Base-by-base conservation (phyloP, 805 yeast species). In the Ogataea parapolymorpha region DNA sequence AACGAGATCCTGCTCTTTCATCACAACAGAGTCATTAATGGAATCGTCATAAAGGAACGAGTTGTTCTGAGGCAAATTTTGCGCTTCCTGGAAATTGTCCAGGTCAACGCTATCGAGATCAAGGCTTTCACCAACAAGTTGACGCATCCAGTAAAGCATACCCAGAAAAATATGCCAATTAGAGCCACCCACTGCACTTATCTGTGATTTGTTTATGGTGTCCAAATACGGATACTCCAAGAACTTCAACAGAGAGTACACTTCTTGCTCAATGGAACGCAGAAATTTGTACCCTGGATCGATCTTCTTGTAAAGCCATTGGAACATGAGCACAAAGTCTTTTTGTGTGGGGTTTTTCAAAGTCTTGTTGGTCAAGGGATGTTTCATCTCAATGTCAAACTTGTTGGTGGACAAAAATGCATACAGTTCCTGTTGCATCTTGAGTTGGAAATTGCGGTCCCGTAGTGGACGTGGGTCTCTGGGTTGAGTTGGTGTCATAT, bases 101-200 rank as follows among this genome's bases (percentile, higher is more conserved):
- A 62, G 57, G 29, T 67, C 65, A 5, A 59, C 48, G 38, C 46
- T 53, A 39, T 66, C 76, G 35, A 62, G 59, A 29, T 56, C 54
- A 35, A 74, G 42, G 68, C 60, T 37, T 67, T 70, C 47, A 46
- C 56, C 52, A 70, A 80, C 45, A 79, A 68, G 44, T 48, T 78
- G 77, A 4, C 83, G 79, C 32, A 89, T 59, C 96, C 96, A 89
- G 58, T 83, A 80, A 16, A 89, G 65, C 75, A 90, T 77, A 1
- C 93, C 95, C 30, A 89, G 61, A 49, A 87, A 85, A 6, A 75
- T 74, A 10, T 86, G 88, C 96, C 96, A 89, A 50, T 80, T 80
- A 35, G 83, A 80, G 2, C 95, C 95, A 5, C 96, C 96, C 10
- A 87, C 96, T 0, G 96, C 96, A 27, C 89, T 79, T 27, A 89